phyloP scores from a whole-genome alignment of 352 stramenopile species.

The Vaucheria bursata region DNA sequence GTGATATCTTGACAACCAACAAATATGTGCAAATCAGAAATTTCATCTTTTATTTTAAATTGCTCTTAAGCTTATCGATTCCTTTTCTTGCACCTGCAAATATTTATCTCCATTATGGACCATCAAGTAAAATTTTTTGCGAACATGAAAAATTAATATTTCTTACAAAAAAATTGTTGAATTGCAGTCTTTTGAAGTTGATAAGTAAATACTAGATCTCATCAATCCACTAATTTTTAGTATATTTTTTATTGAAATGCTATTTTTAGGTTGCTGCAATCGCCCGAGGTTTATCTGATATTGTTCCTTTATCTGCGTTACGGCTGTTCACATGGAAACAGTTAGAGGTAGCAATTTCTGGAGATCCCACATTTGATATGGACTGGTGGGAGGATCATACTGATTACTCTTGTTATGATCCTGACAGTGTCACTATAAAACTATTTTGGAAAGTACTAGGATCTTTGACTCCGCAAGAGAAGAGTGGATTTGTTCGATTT shows the following conservation, averaged over 20 bases:
- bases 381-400: constrained; percentile 54
- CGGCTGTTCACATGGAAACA: constrained; percentile 58
- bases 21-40: too few species aligned
- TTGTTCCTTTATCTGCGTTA: constrained; percentile 50
- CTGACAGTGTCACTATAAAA: constrained; percentile 54
- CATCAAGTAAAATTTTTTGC: too few species aligned
- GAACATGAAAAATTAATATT: background rate
- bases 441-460: constrained; percentile 57
- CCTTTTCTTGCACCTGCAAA: too few species aligned
- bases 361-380: constrained; percentile 52
- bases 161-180: background rate
- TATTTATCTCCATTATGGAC: too few species aligned
- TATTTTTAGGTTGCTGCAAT: constrained; percentile 48
- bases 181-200: too few species aligned
- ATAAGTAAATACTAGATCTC: too few species aligned
- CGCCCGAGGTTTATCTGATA: constrained; percentile 25
- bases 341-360: constrained; percentile 58
- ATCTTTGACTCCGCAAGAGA: constrained; percentile 53
- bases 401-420: constrained; percentile 52
- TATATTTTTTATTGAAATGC: too few species aligned
- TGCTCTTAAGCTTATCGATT: too few species aligned
- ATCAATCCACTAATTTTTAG: too few species aligned
- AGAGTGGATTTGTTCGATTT: constrained; percentile 64
- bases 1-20: too few species aligned
- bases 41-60: too few species aligned